These are phyloP conservation scores for Aspergillus niger DNA, from an alignment of 2,329 filamentous ascomycete genomes.

Conservation along the genomic window DNA sequence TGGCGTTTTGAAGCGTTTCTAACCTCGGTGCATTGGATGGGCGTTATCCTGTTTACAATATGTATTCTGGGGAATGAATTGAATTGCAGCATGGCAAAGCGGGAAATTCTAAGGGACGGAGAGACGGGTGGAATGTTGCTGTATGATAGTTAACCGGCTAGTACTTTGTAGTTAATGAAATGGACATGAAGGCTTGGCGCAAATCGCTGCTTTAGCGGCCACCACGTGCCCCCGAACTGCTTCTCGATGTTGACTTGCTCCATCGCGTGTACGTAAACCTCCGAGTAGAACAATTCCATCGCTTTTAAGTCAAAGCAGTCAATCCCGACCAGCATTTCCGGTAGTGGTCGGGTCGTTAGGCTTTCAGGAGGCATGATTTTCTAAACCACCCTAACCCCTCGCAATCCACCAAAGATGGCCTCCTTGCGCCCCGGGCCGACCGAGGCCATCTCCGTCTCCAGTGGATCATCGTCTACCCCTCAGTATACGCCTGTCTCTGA, in stretches of 20 bases:
- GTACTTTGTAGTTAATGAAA: background rate
- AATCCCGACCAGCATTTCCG: background rate
- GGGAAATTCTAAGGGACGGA: background rate
- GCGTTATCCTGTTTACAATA: background rate
- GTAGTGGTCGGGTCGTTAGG: background rate
- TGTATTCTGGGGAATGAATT: background rate
- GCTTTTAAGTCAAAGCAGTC: background rate
- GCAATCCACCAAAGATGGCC: slow-evolving; percentile 22
- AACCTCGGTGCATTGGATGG: background rate
- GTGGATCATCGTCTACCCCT: slow-evolving; percentile 25
- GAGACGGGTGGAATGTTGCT: background rate
- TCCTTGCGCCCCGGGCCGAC: slow-evolving; percentile 28
- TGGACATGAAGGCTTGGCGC: slow-evolving; percentile 8
- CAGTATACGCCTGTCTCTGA: slow-evolving; percentile 41
- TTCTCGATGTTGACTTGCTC: background rate
- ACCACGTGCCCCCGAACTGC: slow-evolving; percentile 16
- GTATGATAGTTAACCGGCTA: background rate
- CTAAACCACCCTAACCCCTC: background rate
- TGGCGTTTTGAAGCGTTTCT: background rate
- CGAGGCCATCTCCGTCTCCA: slow-evolving; percentile 27
- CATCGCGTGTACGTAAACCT: background rate
- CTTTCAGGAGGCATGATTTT: slow-evolving; percentile 3
- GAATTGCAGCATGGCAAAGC: background rate
- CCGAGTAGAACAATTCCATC: background rate
- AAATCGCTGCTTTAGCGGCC: slow-evolving; percentile 11